A percentile compares a stretch with the other conserved stretches of the same genome.
These are phyloP conservation scores for Candida succiphila DNA, from an alignment of 805 yeast species.

Conservation along the genomic window DNA sequence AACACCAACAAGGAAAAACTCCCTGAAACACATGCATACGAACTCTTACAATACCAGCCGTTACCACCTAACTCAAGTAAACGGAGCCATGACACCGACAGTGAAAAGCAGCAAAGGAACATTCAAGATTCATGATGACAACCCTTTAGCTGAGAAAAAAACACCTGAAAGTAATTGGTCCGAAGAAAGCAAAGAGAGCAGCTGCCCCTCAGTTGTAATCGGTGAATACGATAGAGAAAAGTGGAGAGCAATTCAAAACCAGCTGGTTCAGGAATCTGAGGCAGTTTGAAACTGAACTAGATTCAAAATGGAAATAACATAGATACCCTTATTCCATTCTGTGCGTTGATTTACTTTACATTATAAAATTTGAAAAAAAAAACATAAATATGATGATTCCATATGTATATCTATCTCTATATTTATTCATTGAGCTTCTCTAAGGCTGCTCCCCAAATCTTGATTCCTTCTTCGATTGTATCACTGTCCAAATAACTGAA, in stretches of 20 bases:
- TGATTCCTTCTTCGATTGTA: slow-evolving; percentile 39
- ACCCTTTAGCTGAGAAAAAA: neutral
- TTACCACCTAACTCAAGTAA: neutral
- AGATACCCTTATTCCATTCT: too few species aligned
- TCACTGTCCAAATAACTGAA: slow-evolving; percentile 38
- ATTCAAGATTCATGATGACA: neutral
- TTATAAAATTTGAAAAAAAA: too few species aligned
- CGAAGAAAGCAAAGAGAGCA: slow-evolving; percentile 20
- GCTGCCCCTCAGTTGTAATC: slow-evolving; percentile 44
- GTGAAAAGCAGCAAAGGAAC: neutral
- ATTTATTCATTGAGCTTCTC: too few species aligned
- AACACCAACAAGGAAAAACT: slow-evolving; percentile 7
- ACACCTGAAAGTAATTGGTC: slow-evolving; percentile 15
- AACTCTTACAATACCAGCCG: neutral
- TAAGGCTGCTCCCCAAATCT: slow-evolving; percentile 38
- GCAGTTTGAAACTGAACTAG: too few species aligned
- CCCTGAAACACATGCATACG: neutral
- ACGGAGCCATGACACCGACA: too few species aligned
- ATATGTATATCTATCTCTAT: too few species aligned
- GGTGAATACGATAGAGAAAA: slow-evolving; percentile 61
- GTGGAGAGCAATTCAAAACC: slow-evolving; percentile 42
- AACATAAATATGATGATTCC: too few species aligned
- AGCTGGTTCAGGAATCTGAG: slow-evolving; percentile 5
- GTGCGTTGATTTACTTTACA: too few species aligned
- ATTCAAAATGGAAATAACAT: too few species aligned